Evolutionary conservation across 176 grass and related monocot genomes (phyloP).

Genomic region (Zoysia pacifica): DNA sequence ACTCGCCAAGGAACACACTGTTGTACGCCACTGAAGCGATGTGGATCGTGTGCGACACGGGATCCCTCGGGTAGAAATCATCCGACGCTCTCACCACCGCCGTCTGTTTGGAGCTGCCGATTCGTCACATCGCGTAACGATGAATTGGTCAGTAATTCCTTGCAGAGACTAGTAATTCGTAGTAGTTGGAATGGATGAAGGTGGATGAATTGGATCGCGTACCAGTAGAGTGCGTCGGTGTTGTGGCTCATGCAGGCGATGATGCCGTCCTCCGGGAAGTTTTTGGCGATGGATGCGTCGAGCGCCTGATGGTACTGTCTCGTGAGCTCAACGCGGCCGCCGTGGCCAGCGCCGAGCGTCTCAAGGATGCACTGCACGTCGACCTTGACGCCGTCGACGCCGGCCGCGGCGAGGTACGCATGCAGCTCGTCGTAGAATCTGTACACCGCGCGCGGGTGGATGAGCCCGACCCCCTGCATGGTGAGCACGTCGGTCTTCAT

Average conservation of each 20-base stretch:
- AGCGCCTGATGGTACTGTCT: conserved; percentile 80
- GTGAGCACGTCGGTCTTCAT: conserved; percentile 86
- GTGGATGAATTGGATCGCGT: neutral
- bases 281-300: conserved; percentile 82
- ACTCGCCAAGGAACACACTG: conserved; percentile 91
- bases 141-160: conserved; percentile 1
- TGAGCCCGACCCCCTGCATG: conserved; percentile 76
- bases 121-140: neutral
- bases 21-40: conserved; percentile 91
- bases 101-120: conserved; percentile 81
- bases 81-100: conserved; percentile 91
- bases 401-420: conserved; percentile 69
- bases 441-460: conserved; percentile 86
- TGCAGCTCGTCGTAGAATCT: conserved; percentile 94
- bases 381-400: conserved; percentile 93
- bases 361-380: conserved; percentile 92
- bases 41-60: conserved; percentile 92
- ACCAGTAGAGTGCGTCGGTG: conserved; percentile 93
- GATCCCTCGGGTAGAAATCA: conserved; percentile 86
- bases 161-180: neutral
- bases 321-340: conserved; percentile 78
- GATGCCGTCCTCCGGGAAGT: conserved; percentile 87
- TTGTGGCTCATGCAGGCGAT: conserved; percentile 99
- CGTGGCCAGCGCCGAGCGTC: conserved; percentile 77
- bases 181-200: neutral